Evolutionary conservation across 31 red algal genomes (phyloP).

Genomic region (Bonnemaisonia californica): DNA sequence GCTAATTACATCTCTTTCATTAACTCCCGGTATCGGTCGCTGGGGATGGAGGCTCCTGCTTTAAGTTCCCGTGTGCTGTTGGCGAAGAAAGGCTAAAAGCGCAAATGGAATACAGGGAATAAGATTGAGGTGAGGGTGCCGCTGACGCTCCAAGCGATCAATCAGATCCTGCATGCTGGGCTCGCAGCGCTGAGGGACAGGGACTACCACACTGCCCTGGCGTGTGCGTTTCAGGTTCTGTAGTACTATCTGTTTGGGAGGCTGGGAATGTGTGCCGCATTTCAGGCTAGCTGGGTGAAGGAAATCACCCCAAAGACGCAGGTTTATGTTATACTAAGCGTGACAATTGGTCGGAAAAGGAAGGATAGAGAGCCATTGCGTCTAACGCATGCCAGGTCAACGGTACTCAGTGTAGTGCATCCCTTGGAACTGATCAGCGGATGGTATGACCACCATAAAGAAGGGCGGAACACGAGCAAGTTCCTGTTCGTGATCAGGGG

Average conservation of each 20-base stretch:
- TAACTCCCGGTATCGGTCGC: background rate
- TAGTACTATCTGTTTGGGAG: slow-evolving; percentile 11
- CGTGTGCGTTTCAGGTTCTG: background rate
- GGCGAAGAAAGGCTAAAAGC: background rate
- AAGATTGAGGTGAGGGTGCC: background rate
- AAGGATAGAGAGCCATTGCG: too few species aligned
- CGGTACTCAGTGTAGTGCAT: background rate
- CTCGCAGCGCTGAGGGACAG: background rate
- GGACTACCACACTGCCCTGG: background rate
- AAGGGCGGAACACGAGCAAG: background rate
- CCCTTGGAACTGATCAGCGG: background rate
- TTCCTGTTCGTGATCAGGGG: background rate
- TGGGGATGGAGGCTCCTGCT: background rate
- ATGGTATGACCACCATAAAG: background rate
- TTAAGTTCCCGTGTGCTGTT: background rate
- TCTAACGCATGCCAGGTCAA: too few species aligned
- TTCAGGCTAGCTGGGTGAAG: background rate
- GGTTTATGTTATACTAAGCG: background rate
- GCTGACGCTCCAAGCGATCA: background rate
- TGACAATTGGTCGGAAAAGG: background rate
- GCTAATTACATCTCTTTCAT: background rate
- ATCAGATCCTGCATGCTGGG: background rate
- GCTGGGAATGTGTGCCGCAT: background rate
- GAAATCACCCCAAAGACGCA: background rate
- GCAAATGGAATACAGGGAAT: background rate